Evolutionary conservation across 2,329 filamentous ascomycete species (phyloP), one percentile per base, ranked within the genome.

Genomic region (Metarhizium anisopliae): DNA sequence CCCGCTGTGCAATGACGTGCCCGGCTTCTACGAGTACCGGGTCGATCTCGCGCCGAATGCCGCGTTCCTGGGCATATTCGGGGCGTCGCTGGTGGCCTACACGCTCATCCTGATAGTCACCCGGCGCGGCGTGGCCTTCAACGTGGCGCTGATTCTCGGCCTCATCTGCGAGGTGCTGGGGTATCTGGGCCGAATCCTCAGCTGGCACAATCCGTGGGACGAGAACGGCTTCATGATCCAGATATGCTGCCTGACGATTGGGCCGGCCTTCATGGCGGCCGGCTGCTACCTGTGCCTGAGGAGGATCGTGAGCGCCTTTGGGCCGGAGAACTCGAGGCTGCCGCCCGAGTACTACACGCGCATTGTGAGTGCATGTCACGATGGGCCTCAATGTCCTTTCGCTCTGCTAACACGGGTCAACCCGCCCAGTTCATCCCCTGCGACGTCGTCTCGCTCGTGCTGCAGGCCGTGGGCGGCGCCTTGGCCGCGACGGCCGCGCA

Each of bases 241-340:
- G 65, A 78, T 84, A 42, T 76, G 80, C 63, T 81, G 78, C 60
- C 72, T 89, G 56, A 87, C 84, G 3, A 77, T 87, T 57, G 84
- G 74, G 0, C 84, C 85, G 0, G 83, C 83, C 1, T 87, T 86
- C 64, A 74, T 86, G 65, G 78, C 82, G 8, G 84, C 82, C 1
- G 81, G 77, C 1, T 77, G 87, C 45, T 88, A 88, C 63, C 70
- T 88, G 53, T 84, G 81, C 58, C 70, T 87, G 51, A 66, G 75
- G 11, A 69, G 73, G 43, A 77, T 80, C 58, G 77, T 80, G 11
- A 67, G 69, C 51, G 74, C 71, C 1, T 78, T 77, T 60, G 77
- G 77, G 0, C 65, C 71, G 0, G 72, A 77, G 62, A 76, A 78
- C 62, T 78, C 75, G n/a, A 65, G 76, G 38, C 70, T 80, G 54